These are phyloP conservation scores for Fulvia fulva DNA, from an alignment of 2,329 filamentous ascomycete genomes.

Conservation along the genomic window DNA sequence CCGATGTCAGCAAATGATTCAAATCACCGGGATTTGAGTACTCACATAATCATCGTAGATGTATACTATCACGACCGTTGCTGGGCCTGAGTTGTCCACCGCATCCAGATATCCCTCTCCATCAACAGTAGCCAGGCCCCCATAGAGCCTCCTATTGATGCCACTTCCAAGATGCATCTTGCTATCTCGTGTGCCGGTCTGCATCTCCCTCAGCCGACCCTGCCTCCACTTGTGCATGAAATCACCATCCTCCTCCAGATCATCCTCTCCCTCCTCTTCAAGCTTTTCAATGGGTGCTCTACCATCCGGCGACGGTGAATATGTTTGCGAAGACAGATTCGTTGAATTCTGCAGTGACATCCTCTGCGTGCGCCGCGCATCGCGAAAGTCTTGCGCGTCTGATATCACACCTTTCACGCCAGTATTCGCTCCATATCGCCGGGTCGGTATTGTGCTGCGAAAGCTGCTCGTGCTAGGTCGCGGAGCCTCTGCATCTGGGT, in stretches of 20 bases:
- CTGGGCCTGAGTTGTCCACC: constrained; percentile 79
- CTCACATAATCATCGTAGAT: constrained; percentile 84
- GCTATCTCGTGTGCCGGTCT: constrained; percentile 60
- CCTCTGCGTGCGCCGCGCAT: constrained; percentile 30
- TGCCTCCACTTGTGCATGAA: constrained; percentile 87
- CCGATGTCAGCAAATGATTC: constrained; percentile 13
- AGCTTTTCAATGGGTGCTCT: constrained; percentile 19
- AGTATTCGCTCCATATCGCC: constrained; percentile 66
- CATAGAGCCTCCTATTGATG: constrained; percentile 64
- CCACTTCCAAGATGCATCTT: constrained; percentile 43
- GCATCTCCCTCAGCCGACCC: constrained; percentile 70
- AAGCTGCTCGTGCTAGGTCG: constrained; percentile 42
- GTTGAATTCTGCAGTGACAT: constrained; percentile 23
- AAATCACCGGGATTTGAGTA: constrained; percentile 9
- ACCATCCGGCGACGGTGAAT: constrained; percentile 12
- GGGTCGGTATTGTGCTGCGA: constrained; percentile 50
- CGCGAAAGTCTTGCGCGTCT: constrained; percentile 69
- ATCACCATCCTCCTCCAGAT: constrained; percentile 67
- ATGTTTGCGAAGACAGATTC: constrained; percentile 15
- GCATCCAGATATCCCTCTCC: constrained; percentile 92
- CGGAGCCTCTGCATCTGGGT: constrained; percentile 10
- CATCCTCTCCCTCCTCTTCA: constrained; percentile 51
- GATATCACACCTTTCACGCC: constrained; percentile 85
- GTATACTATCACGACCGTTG: constrained; percentile 86
- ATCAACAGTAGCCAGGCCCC: constrained; percentile 77